phyloP scores from a whole-genome alignment of 768 basidiomycete species.

The Amanita brunnescens region DNA sequence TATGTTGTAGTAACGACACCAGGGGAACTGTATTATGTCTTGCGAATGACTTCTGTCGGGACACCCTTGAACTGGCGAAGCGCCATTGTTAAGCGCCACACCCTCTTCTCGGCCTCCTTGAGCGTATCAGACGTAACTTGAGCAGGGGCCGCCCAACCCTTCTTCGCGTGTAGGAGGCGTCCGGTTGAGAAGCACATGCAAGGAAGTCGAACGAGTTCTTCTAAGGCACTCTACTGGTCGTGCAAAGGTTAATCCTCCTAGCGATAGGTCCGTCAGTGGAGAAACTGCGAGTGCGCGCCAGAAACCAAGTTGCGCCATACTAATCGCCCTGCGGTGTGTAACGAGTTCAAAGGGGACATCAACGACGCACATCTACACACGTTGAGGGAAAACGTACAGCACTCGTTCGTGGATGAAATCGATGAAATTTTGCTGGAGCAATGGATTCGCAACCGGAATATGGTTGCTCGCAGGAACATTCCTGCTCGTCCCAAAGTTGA shows the following conservation, averaged over 20 bases:
- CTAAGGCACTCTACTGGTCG: conserved; percentile 5
- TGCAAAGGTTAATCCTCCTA: conserved; percentile 12
- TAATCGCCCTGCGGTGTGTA: conserved; percentile 6
- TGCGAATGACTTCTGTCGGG: too few species aligned
- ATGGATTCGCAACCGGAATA: conserved; percentile 6
- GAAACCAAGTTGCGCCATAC: conserved; percentile 3
- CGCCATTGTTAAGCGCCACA: too few species aligned
- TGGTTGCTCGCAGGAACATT: conserved; percentile 4
- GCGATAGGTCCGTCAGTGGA: neutral
- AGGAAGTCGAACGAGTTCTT: conserved; percentile 10
- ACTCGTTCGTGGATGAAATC: conserved; percentile 6
- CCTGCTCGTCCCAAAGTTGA: conserved; percentile 1
- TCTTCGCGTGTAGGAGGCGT: too few species aligned
- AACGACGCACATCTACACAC: neutral
- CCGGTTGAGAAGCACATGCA: too few species aligned
- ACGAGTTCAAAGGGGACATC: neutral
- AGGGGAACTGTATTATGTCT: too few species aligned
- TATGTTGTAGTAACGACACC: too few species aligned
- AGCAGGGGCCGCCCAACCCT: too few species aligned
- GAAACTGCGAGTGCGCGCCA: neutral
- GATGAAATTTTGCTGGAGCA: conserved; percentile 8
- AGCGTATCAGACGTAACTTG: too few species aligned
- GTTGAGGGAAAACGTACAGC: conserved; percentile 6
- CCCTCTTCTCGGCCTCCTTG: too few species aligned
- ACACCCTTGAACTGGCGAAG: too few species aligned